phyloP scores from a whole-genome alignment of 768 basidiomycete genomes.

The Pholiota microspora region DNA sequence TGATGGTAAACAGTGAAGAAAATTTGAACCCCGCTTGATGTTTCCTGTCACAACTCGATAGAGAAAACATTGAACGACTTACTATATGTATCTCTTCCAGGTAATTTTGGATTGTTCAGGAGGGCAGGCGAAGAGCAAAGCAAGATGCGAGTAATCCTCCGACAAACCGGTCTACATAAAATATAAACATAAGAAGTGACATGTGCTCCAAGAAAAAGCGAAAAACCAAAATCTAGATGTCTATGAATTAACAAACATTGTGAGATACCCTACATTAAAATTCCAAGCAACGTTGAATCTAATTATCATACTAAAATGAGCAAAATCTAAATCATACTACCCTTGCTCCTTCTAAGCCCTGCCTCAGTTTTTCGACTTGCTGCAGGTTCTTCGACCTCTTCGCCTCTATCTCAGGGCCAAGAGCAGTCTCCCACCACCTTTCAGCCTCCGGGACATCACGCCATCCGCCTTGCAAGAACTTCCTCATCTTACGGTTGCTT shows the following conservation, averaged over 20 bases:
- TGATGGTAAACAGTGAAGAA: not conserved
- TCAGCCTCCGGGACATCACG: constrained; percentile 51
- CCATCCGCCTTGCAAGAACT: constrained; percentile 62
- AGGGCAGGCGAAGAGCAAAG: too few species aligned
- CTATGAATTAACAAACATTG: not conserved
- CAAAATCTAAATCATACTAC: constrained; percentile 1
- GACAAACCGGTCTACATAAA: too few species aligned
- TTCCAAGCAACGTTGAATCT: not conserved
- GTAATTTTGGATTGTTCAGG: too few species aligned
- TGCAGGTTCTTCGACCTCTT: constrained; percentile 32
- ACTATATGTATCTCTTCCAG: too few species aligned
- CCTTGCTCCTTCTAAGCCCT: constrained; percentile 34
- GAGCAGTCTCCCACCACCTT: constrained; percentile 69
- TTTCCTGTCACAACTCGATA: not conserved
- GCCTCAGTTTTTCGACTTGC: constrained; percentile 30
- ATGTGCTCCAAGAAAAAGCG: too few species aligned
- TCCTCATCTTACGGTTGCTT: constrained; percentile 37
- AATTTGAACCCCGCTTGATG: not conserved
- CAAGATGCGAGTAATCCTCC: too few species aligned
- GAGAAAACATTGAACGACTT: too few species aligned
- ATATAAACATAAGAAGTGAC: too few species aligned
- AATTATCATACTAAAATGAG: not conserved
- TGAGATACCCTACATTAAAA: not conserved
- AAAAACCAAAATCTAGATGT: too few species aligned
- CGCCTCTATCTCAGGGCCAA: constrained; percentile 47